These are phyloP conservation scores for Ambispora gerdemannii DNA, from an alignment of 192 early-diverging fungal genomes.

Conservation along the genomic window DNA sequence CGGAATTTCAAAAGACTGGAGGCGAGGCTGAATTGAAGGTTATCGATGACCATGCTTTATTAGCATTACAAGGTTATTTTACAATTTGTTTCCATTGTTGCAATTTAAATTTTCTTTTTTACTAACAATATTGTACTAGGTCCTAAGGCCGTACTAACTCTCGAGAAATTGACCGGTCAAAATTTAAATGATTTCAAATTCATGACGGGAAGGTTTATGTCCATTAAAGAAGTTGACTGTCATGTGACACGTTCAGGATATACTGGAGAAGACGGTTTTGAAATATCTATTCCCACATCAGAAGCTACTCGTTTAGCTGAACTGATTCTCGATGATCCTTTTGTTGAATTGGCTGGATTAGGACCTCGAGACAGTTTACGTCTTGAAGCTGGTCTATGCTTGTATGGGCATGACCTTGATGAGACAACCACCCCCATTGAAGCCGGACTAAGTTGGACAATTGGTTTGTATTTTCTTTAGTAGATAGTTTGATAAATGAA, in stretches of 20 bases:
- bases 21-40: slow-evolving; percentile 84
- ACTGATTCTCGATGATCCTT: slow-evolving; percentile 61
- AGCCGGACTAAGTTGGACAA: slow-evolving; percentile 91
- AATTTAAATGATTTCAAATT: slow-evolving; percentile 76
- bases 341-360: slow-evolving; percentile 89
- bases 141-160: slow-evolving; percentile 72
- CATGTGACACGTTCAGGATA: slow-evolving; percentile 96
- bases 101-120: not conserved
- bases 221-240: slow-evolving; percentile 72
- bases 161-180: slow-evolving; percentile 56
- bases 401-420: slow-evolving; percentile 96
- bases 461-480: too few species aligned
- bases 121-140: slow-evolving; percentile 29
- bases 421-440: slow-evolving; percentile 91
- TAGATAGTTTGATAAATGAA: too few species aligned
- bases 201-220: slow-evolving; percentile 77
- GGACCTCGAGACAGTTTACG: slow-evolving; percentile 93
- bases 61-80: slow-evolving; percentile 80
- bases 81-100: not conserved
- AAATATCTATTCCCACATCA: slow-evolving; percentile 82
- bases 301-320: slow-evolving; percentile 69
- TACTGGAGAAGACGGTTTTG: slow-evolving; percentile 99
- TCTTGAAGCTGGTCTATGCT: slow-evolving; percentile 94
- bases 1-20: slow-evolving; percentile 81
- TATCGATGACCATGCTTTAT: slow-evolving; percentile 80